Base-by-base conservation (phyloP, 192 early-diverging fungal species). In the Coemansia sp. region DNA sequence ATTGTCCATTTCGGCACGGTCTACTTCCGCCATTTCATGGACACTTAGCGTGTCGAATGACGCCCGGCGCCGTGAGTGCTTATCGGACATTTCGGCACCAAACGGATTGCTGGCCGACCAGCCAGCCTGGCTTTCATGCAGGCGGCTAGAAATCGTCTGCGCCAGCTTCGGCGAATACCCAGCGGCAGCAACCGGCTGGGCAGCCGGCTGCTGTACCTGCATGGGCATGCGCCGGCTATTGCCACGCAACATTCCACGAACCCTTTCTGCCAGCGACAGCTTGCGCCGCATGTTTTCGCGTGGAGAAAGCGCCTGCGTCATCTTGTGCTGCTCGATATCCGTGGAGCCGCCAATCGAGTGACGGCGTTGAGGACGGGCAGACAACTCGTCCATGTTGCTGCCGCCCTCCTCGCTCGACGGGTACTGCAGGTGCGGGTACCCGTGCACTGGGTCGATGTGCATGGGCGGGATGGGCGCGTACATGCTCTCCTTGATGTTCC, bases 291-390 rank as follows among this genome's bases (percentile, higher is more conserved):
- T 45, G 40, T 77, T 66, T 30, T 66, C 74, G 7, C 57, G 51
- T 1, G 74, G 68, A 9, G 74, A 71, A 30, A 77, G 39, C 7
- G 74, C 64, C 0, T 56, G 56, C 4, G 68, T 45, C 9, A 77
- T 71, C 20, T 46, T 55, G 11, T 60, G 55, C 50, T 77, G 60
- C 64, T 77, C 74, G 11, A 71, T 57, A 11, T 71, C 56, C 0
- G 74, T 77, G 14, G 74, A 77, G 3, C 68, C 74, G 53, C 64
- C 71, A 51, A 77, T 67, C 52, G 74, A 77, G 43, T 77, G 74
- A 6, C 74, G 43, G 15, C 74, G 56, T 16, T 43, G 40, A 6
- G 74, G 74, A 5, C 46, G 51, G 0, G 46, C 54, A 16, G 66
- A 40, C 63, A 70, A 21, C 37, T 32, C 47, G 7, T 58, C 73